Percentiles rank a stretch among this genome's conserved stretches.
Conservation (phyloP, 768 basidiomycete species). For the Multifurca ochricompacta region DNA sequence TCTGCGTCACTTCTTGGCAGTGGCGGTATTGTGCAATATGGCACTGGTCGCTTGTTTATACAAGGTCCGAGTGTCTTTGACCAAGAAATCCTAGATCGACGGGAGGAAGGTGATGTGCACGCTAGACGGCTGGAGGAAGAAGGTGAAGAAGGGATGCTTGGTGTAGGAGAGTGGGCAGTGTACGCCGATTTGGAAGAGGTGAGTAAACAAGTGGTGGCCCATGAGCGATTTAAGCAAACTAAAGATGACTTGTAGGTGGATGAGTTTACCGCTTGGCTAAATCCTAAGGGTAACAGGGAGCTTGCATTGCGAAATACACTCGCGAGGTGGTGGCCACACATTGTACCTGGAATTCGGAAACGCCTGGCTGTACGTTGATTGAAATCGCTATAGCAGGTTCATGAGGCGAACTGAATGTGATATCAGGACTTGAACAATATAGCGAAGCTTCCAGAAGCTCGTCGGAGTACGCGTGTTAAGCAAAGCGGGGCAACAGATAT, state of each 20-base stretch:
- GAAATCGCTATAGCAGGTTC: not conserved
- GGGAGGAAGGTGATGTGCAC: slow-evolving; percentile 48
- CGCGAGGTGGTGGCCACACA: slow-evolving; percentile 78
- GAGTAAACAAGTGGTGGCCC: slow-evolving; percentile 22
- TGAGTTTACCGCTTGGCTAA: slow-evolving; percentile 81
- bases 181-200: slow-evolving; percentile 88
- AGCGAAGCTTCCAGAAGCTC: slow-evolving; percentile 68
- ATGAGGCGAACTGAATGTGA: slow-evolving; percentile 8
- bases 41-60: slow-evolving; percentile 83
- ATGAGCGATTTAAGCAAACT: not conserved
- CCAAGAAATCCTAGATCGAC: slow-evolving; percentile 54
- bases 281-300: slow-evolving; percentile 87
- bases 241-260: slow-evolving; percentile 49
- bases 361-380: slow-evolving; percentile 55
- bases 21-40: slow-evolving; percentile 74
- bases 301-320: slow-evolving; percentile 67
- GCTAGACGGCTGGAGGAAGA: slow-evolving; percentile 69
- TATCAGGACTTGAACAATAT: slow-evolving; percentile 59
- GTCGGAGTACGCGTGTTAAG: slow-evolving; percentile 65
- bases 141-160: slow-evolving; percentile 65
- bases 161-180: slow-evolving; percentile 81
- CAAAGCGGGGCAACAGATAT: slow-evolving; percentile 48
- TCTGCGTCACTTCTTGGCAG: slow-evolving; percentile 70
- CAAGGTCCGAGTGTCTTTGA: slow-evolving; percentile 89
- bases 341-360: slow-evolving; percentile 70